Base-by-base conservation (phyloP, 2,329 filamentous ascomycete genomes). In the Xylaria sp. region DNA sequence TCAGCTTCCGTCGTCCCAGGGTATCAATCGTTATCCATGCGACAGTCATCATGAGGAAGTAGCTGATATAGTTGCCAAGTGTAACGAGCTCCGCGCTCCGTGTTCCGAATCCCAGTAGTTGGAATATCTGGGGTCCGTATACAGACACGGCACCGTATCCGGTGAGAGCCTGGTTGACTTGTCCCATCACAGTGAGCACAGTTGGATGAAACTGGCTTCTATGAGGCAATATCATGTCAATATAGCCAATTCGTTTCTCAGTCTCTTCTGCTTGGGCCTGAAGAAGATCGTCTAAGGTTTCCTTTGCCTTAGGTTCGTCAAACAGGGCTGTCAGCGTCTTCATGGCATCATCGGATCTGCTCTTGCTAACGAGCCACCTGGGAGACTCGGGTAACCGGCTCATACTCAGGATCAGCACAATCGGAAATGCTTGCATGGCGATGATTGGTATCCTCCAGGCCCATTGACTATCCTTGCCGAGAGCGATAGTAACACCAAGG, bases 81-180 rank as follows among this genome's bases (percentile, higher is more conserved):
- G 88, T 90, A 15, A 89, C 78, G 69, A 84, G 86, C 76, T 90
- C 88, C 0, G 88, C 84, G 18, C 78, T 79, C 3, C 78, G 79
- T 44, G 85, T 83, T 20, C 78, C 76, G 75, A 90, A 88, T 18
- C 88, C 87, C 3, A 90, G 84, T 10, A 90, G 84, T 71, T 88
- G 84, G 76, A 90, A 90, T 63, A 90, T 90, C 72, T 90, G 88
- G 2, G 88, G 87, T 0, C 88, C 88, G 67, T 90, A 90, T 2
- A 90, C 88, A 20, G 84, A 87, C 2, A 90, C 86, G 0, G 88
- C 88, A 2, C 87, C 87, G 64, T 88, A 89, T 9, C 86, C 85
- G 0, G 86, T 88, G 60, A 88, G 77, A 1, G 86, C 86, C 76
- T 90, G 88, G 72, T 89, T 89, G 72, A 90, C 77, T 76, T 90